Percentiles rank a stretch among this genome's conserved stretches.
These are phyloP conservation scores for Mortierella sp. DNA, from an alignment of 371 early-diverging fungal genomes.

Conservation along the genomic window DNA sequence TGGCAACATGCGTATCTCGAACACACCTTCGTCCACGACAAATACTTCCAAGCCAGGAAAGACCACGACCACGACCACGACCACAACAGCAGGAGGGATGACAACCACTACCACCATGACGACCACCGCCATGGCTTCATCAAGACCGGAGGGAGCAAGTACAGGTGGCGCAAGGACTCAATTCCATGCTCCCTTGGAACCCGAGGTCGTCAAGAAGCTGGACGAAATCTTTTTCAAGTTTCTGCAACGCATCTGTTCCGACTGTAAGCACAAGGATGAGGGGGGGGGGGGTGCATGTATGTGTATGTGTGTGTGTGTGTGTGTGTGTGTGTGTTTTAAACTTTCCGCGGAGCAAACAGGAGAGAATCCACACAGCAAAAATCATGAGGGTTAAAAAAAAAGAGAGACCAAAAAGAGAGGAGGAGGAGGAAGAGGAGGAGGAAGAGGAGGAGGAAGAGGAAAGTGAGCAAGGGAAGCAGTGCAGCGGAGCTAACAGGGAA, in stretches of 20 bases:
- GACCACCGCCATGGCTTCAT: background rate
- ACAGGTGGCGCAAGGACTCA: constrained; percentile 37
- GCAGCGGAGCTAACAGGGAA: background rate
- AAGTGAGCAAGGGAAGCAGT: too few relatives aligned
- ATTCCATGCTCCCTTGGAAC: constrained; percentile 59
- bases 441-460: too few relatives aligned
- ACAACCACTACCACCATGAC: background rate
- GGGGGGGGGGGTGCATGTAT: background rate
- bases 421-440: too few relatives aligned
- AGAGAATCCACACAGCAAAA: too few relatives aligned
- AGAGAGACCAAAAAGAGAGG: too few relatives aligned
- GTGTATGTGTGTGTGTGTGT: too few relatives aligned
- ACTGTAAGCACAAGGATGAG: constrained; percentile 52
- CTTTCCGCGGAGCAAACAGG: background rate
- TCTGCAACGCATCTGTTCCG: constrained; percentile 67
- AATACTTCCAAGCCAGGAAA: too few relatives aligned
- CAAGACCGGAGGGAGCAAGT: background rate
- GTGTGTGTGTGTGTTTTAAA: background rate
- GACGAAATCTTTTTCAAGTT: constrained; percentile 70
- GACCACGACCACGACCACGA: constrained; percentile 1
- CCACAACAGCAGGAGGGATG: background rate
- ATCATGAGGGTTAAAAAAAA: too few relatives aligned
- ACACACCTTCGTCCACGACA: too few relatives aligned
- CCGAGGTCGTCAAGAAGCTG: constrained; percentile 58
- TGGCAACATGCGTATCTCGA: too few relatives aligned